These are phyloP conservation scores for Helotiales sp. DNA, from an alignment of 2,329 filamentous ascomycete species.

Conservation along the genomic window DNA sequence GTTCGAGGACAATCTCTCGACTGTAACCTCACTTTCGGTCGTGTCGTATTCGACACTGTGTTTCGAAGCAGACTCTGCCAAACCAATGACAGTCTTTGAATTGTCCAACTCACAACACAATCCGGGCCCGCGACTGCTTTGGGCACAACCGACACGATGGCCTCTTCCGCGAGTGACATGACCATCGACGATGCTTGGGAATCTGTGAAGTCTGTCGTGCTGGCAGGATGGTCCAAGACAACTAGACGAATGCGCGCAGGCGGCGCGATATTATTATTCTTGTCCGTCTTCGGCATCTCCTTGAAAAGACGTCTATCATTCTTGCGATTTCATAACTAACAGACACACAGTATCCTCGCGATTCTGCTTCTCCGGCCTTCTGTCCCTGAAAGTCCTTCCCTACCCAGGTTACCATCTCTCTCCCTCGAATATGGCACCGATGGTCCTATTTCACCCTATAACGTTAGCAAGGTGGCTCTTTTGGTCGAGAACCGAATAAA, in stretches of 20 bases:
- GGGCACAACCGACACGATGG: constrained; percentile 23
- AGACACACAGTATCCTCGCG: constrained; percentile 31
- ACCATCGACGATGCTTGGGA: constrained; percentile 42
- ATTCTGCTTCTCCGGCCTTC: constrained; percentile 34
- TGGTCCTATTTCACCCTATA: constrained; percentile 30
- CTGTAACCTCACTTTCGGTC: constrained; percentile 1
- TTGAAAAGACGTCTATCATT: background rate
- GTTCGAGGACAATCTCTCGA: constrained; percentile 1
- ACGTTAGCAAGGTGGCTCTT: constrained; percentile 51
- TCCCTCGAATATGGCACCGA: constrained; percentile 33
- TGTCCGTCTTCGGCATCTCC: constrained; percentile 29
- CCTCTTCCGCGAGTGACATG: constrained; percentile 34
- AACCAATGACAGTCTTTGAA: background rate
- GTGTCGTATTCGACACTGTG: background rate
- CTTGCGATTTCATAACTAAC: background rate
- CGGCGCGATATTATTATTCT: constrained; percentile 35
- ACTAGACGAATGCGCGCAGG: constrained; percentile 39
- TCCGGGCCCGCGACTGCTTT: background rate
- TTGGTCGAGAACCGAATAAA: constrained; percentile 58
- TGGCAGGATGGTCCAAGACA: constrained; percentile 39
- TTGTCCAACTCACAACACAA: background rate
- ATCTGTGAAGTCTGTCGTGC: constrained; percentile 27
- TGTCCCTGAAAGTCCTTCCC: constrained; percentile 27
- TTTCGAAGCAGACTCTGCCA: background rate
- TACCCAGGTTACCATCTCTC: constrained; percentile 33